These are phyloP conservation scores for Sphagnum contortum DNA, from an alignment of 225 moss, liverwort and hornwort genomes.

Conservation along the genomic window DNA sequence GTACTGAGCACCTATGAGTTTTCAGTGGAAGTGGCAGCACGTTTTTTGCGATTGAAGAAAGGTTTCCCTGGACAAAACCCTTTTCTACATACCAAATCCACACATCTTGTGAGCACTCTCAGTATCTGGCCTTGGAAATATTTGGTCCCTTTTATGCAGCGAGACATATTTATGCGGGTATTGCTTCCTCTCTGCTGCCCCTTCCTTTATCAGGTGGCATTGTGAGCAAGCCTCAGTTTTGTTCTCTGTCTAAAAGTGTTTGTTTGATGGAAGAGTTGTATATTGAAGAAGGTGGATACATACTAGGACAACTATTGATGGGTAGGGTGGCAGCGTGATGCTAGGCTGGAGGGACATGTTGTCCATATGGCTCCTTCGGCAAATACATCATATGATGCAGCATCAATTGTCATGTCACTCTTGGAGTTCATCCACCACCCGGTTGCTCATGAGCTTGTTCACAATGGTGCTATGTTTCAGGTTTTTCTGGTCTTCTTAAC, in stretches of 20 bases:
- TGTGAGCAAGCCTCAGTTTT: too few relatives aligned
- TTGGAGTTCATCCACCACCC: conserved; percentile 54
- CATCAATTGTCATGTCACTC: conserved; percentile 52
- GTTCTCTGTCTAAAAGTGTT: too few relatives aligned
- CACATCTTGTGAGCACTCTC: conserved; percentile 53
- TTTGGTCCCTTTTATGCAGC: conserved; percentile 55
- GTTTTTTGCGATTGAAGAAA: conserved; percentile 33
- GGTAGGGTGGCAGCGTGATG: conserved; percentile 38
- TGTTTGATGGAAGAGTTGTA: too few relatives aligned
- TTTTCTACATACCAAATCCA: conserved; percentile 24
- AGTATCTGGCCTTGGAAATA: conserved; percentile 70
- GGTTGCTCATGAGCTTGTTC: conserved; percentile 51
- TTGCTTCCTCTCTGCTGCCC: neutral
- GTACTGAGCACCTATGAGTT: conserved; percentile 59
- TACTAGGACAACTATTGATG: too few relatives aligned
- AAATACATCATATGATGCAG: conserved; percentile 56
- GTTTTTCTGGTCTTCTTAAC: conserved; percentile 7
- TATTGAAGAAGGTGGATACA: too few relatives aligned
- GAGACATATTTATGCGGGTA: conserved; percentile 51
- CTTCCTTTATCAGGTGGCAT: too few relatives aligned
- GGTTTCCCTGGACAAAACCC: conserved; percentile 16
- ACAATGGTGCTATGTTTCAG: conserved; percentile 76
- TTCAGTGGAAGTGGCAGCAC: conserved; percentile 58
- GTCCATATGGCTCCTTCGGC: conserved; percentile 20
- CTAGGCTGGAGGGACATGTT: conserved; percentile 31